phyloP scores from a whole-genome alignment of 306 rosid genomes.

The Pyrus communis region DNA sequence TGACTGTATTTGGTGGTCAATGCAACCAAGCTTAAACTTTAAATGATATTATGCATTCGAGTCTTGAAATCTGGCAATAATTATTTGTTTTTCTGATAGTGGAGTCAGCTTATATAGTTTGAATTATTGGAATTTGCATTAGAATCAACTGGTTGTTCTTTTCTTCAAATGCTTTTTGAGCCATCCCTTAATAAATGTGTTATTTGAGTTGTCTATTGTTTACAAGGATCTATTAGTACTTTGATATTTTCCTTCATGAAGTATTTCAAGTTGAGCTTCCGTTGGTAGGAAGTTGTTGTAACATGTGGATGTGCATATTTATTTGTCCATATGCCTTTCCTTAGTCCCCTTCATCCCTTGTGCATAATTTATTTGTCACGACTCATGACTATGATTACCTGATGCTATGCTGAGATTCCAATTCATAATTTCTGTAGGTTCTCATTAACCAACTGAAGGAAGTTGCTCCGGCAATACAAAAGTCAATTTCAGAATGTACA shows the following conservation, averaged over 20 bases:
- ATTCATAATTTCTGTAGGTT: slow-evolving; percentile 46
- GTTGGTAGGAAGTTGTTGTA: neutral
- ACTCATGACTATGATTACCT: neutral
- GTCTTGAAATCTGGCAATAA: neutral
- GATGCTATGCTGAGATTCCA: slow-evolving; percentile 7
- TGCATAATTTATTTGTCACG: slow-evolving; percentile 8
- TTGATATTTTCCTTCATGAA: neutral
- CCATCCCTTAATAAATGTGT: neutral
- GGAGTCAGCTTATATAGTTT: neutral
- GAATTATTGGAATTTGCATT: neutral
- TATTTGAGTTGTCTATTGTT: neutral
- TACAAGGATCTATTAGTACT: neutral
- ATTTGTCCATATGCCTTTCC: neutral
- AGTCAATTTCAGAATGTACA: slow-evolving; percentile 91
- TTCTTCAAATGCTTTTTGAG: neutral
- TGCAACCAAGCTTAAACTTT: neutral
- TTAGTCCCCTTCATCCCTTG: neutral
- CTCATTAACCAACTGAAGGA: slow-evolving; percentile 96
- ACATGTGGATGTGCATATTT: neutral
- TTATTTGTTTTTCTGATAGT: neutral
- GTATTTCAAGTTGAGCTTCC: neutral
- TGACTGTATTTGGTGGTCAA: neutral
- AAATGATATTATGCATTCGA: neutral
- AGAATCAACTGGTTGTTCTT: neutral
- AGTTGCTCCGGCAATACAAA: slow-evolving; percentile 91